Conservation (phyloP, 805 yeast genomes). For the Candida caryicola region DNA sequence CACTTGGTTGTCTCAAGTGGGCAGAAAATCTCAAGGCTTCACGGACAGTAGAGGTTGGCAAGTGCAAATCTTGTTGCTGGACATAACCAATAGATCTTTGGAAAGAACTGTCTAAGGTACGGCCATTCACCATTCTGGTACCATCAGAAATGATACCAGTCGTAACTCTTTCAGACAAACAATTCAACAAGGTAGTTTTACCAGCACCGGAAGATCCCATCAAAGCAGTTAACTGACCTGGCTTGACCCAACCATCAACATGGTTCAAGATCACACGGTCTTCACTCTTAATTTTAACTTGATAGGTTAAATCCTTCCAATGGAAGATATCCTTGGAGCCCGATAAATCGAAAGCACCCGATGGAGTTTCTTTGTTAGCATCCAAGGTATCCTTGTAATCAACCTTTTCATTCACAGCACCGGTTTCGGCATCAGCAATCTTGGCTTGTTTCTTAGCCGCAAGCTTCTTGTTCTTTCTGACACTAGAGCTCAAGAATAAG, state of each 20-base stretch:
- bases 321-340: constrained; percentile 54
- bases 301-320: constrained; percentile 75
- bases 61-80: constrained; percentile 34
- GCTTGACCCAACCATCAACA: constrained; percentile 82
- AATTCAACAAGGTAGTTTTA: constrained; percentile 43
- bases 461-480: constrained; percentile 46
- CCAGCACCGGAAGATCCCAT: constrained; percentile 55
- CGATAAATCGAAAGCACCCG: constrained; percentile 13
- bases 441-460: constrained; percentile 21
- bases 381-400: constrained; percentile 27
- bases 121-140: constrained; percentile 36
- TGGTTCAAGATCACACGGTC: constrained; percentile 58
- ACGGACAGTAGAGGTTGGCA: constrained; percentile 30
- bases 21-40: constrained; percentile 27
- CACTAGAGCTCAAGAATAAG: constrained; percentile 51
- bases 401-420: constrained; percentile 17
- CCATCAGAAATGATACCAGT: constrained; percentile 26
- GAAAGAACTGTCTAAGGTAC: constrained; percentile 23
- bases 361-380: constrained; percentile 16
- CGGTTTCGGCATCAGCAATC: constrained; percentile 24
- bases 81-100: constrained; percentile 34
- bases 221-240: constrained; percentile 76
- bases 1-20: constrained; percentile 25
- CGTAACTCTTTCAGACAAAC: constrained; percentile 29
- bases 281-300: constrained; percentile 59